phyloP scores from a whole-genome alignment of 495 filamentous ascomycete genomes.

The Sordaria brevicollis region DNA sequence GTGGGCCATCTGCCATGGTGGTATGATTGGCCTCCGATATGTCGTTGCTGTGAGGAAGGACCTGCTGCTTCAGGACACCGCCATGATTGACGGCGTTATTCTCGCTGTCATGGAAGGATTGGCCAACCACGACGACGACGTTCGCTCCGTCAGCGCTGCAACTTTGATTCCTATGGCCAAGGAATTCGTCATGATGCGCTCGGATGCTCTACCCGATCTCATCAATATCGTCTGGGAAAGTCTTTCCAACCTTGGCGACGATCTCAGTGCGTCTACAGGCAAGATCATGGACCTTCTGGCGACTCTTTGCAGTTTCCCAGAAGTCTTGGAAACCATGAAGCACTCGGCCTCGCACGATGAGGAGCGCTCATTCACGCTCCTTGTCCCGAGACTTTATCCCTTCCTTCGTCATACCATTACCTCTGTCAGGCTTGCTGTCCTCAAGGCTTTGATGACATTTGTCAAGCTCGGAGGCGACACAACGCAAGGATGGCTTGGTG shows the following conservation, averaged over 20 bases:
- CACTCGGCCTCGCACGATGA: constrained; percentile 70
- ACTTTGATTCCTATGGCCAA: constrained; percentile 91
- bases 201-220: constrained; percentile 60
- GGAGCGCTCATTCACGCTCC: constrained; percentile 76
- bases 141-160: constrained; percentile 91
- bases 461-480: constrained; percentile 72
- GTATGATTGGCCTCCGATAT: constrained; percentile 93
- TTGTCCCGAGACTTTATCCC: constrained; percentile 90
- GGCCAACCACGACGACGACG: constrained; percentile 84
- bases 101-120: constrained; percentile 90
- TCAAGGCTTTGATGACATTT: constrained; percentile 89
- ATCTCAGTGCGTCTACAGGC: constrained; percentile 92
- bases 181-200: constrained; percentile 79
- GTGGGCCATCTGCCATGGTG: constrained; percentile 95
- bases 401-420: constrained; percentile 97
- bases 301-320: constrained; percentile 86
- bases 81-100: constrained; percentile 88
- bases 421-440: constrained; percentile 82
- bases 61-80: constrained; percentile 66
- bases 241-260: constrained; percentile 87
- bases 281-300: constrained; percentile 96
- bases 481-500: constrained; percentile 85
- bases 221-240: constrained; percentile 97
- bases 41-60: constrained; percentile 91
- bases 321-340: constrained; percentile 92